These are phyloP conservation scores for Themeda triandra DNA, from an alignment of 176 grass and related monocot species.

Conservation along the genomic window DNA sequence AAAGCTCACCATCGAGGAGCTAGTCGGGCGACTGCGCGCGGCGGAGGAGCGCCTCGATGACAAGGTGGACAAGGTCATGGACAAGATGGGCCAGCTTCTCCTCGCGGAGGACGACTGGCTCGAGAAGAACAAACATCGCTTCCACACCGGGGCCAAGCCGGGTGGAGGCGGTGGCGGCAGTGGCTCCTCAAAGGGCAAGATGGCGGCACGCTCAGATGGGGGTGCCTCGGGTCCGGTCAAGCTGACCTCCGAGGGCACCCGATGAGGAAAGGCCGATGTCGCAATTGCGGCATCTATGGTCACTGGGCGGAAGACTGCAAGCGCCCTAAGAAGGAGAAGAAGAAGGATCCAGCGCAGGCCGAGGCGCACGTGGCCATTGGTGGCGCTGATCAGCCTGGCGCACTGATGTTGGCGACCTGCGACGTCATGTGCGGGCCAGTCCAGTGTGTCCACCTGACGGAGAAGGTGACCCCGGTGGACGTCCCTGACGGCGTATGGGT, in stretches of 20 bases:
- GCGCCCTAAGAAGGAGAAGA: not conserved
- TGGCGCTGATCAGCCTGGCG: not conserved
- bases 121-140: not conserved
- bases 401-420: not conserved
- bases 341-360: not conserved
- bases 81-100: not conserved
- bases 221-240: no score
- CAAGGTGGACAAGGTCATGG: no score
- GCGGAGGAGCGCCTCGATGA: no score
- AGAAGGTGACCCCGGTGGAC: not conserved
- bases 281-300: no score
- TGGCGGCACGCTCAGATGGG: not conserved
- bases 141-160: not conserved
- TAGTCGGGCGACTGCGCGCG: no score
- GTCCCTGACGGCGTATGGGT: not conserved
- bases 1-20: no score
- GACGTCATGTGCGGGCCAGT: accelerated
- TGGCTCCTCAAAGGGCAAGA: not conserved
- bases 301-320: not conserved
- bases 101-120: not conserved
- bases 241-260: no score
- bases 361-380: not conserved
- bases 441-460: not conserved
- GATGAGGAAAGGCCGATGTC: no score
- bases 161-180: not conserved